Conservation (phyloP, 1,284 basidiomycete genomes). For the Inonotus hispidus region DNA sequence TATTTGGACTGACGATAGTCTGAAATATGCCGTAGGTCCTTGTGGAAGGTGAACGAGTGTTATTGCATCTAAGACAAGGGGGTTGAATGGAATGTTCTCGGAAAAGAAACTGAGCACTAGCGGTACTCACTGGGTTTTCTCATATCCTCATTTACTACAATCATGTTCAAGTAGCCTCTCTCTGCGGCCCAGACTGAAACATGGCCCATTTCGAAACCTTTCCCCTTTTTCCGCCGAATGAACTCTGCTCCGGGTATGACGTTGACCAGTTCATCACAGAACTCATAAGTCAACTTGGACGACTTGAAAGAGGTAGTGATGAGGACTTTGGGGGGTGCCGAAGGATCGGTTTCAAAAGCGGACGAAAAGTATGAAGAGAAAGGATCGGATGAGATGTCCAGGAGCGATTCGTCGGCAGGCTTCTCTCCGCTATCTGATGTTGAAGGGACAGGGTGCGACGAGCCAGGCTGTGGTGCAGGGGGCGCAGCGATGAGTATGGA, state of each 20-base stretch:
- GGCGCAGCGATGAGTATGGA: slow-evolving; percentile 76
- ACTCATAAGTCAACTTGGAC: slow-evolving; percentile 78
- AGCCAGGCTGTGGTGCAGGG: slow-evolving; percentile 22
- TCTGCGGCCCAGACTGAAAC: slow-evolving; percentile 94
- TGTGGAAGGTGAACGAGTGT: slow-evolving; percentile 88
- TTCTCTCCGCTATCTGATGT: slow-evolving; percentile 24
- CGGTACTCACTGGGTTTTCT: slow-evolving; percentile 79
- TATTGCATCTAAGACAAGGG: slow-evolving; percentile 65
- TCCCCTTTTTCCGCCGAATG: slow-evolving; percentile 84
- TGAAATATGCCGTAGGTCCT: slow-evolving; percentile 96
- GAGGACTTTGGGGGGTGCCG: slow-evolving; percentile 75
- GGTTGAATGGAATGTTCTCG: slow-evolving; percentile 10
- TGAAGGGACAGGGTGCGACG: slow-evolving; percentile 36
- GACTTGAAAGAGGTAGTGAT: slow-evolving; percentile 90
- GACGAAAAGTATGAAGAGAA: slow-evolving; percentile 69
- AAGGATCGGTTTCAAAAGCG: slow-evolving; percentile 48
- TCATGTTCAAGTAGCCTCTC: slow-evolving; percentile 81
- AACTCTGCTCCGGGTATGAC: slow-evolving; percentile 96
- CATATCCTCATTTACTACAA: slow-evolving; percentile 94
- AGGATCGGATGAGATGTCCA: slow-evolving; percentile 66
- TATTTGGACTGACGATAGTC: slow-evolving; percentile 83
- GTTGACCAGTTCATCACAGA: slow-evolving; percentile 87
- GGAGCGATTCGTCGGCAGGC: slow-evolving; percentile 51
- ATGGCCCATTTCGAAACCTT: slow-evolving; percentile 89
- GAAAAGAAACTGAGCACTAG: background rate